Base-by-base conservation (phyloP, 2,329 filamentous ascomycete species). In the Geoglossum cookeanum region DNA sequence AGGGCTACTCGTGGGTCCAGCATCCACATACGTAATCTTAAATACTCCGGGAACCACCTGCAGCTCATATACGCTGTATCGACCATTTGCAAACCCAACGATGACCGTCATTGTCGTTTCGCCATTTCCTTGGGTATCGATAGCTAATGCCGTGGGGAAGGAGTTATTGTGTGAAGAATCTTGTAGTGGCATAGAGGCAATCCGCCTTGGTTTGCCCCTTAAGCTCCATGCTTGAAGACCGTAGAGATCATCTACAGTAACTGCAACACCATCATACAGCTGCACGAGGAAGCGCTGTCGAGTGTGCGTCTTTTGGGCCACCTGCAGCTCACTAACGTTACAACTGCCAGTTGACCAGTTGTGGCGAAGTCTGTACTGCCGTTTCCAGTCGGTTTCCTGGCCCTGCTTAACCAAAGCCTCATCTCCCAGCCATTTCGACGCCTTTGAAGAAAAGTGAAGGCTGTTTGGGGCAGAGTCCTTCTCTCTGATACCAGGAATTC, bases 261-360 rank as follows among this genome's bases (percentile, higher is more conserved):
- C 79, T 7, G 92, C 81, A 22, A 89, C 72, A 0, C 87, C 85
- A 58, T 87, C 81, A 47, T 84, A 78, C 60, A 94, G 78, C 66
- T 86, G 87, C 53, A 90, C 85, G 5, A 96, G 72, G 42, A 89
- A 67, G 1, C 76, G 76, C 17, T 53, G 49, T 9, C 30, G 49
- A 22, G 49, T 17, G 42, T 85, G 73, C 1, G 73, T 69, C 48
- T 70, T 63, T 58, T 75, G 72, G 56, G 75, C 71, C 29, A 88
- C 77, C 49, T 81, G 75, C 33, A 96, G 78, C 68, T 94, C 86
- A 39, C 85, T 82, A 11, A 95, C 80, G 42, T 80, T 84, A 64
- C 88, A 94, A 62, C 79, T 82, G 0, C 91, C 92, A 60, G 77
- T 80, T 1, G 85, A 79, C 92, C 92, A 97, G 70, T 97, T 97